Conservation (phyloP, 2,329 filamentous ascomycete genomes). For the Pseudogymnoascus sp. region DNA sequence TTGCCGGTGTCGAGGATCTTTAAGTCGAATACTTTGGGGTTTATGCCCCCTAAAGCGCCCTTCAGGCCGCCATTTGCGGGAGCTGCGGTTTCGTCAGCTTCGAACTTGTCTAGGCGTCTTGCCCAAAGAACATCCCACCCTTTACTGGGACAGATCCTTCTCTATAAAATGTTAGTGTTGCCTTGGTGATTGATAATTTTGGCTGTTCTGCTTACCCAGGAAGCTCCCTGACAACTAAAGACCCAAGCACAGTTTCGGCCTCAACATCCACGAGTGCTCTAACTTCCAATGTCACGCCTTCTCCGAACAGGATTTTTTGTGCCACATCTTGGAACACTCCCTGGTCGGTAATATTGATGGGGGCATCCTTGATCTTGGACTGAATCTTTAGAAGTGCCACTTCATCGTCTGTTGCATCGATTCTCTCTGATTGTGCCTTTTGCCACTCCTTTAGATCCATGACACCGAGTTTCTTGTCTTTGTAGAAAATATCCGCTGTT, state of each 20-base stretch:
- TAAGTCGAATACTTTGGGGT: conserved; percentile 61
- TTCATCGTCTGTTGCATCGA: conserved; percentile 47
- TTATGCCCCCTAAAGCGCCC: conserved; percentile 36
- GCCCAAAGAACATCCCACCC: conserved; percentile 56
- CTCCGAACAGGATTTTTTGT: conserved; percentile 64
- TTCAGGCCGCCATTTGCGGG: conserved; percentile 40
- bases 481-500: conserved; percentile 71
- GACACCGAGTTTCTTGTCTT: conserved; percentile 67
- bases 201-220: conserved; percentile 43
- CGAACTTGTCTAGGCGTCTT: conserved; percentile 22
- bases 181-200: neutral
- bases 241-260: conserved; percentile 71
- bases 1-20: conserved; percentile 63
- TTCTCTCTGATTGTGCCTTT: conserved; percentile 66
- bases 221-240: conserved; percentile 71
- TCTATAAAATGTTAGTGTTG: neutral
- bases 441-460: conserved; percentile 79
- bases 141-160: conserved; percentile 83
- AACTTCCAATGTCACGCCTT: conserved; percentile 62
- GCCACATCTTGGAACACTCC: conserved; percentile 73
- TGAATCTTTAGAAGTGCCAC: conserved; percentile 61
- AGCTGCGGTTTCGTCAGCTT: conserved; percentile 39
- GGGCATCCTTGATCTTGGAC: conserved; percentile 68
- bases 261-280: conserved; percentile 75
- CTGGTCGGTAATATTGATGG: conserved; percentile 72